Evolutionary conservation across 2,329 filamentous ascomycete species (phyloP), one percentile per base, ranked within the genome.

Genomic region (Xylariaceae sp.): DNA sequence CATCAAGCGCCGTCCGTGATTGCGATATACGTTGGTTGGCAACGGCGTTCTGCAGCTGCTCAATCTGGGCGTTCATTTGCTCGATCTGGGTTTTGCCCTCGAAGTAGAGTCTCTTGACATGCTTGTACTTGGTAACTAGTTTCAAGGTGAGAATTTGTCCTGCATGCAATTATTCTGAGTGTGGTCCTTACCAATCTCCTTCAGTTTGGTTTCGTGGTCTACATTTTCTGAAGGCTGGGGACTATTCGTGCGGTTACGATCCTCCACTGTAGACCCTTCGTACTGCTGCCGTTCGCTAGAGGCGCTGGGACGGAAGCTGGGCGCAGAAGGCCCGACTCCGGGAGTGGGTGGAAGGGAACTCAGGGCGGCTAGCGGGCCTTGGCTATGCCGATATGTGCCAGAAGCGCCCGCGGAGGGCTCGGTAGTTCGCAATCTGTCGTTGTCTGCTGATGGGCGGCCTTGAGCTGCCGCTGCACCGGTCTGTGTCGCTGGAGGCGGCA

Each of bases 81-180:
- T 97, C 92, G 56, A 97, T 93, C 75, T 97, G 92, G 13, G 87
- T 82, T 72, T 96, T 94, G 71, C 93, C 92, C 65, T 97, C 94
- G 73, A 97, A 97, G 73, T 97, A 99, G 69, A 97, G 89, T 58
- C 92, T 87, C 78, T 99, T 99, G 59, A 99, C 93, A 72, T 97
- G 96, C 74, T 95, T 95, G 74, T 99, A 99, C 77, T 99, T 99
- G 66, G 85, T 86, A 70, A 94, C 92, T 96, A 64, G 55, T 61
- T 51, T 35, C 35, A 58, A 73, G 68, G 62, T 84, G 39, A 73
- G 68, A 48, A 57, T n/a, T 37, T 59, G 62, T 53, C n/a, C 23
- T 39, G 15, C 11, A 15, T 49, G 37, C 37, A 30, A 30, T 4
- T 4, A 61, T 51, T 23, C 50, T 3, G 55, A 63, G 30, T 30